Evolutionary conservation across 2,329 filamentous ascomycete genomes (phyloP).

Genomic region (Penicillium italicum): DNA sequence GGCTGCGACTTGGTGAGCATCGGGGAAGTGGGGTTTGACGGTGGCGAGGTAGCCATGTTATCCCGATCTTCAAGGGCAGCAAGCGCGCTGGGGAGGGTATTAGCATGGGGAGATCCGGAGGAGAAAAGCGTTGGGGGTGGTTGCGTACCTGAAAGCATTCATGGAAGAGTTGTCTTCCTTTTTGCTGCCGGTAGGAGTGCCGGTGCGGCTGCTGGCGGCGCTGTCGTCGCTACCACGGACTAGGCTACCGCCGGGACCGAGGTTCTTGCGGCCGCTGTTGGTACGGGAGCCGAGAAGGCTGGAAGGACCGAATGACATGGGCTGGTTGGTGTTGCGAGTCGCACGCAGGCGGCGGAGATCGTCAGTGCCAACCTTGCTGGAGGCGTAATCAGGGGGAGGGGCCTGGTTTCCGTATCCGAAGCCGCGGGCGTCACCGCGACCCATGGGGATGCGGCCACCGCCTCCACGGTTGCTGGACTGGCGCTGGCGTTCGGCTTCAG

Average conservation of each 20-base stretch:
- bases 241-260: constrained; percentile 71
- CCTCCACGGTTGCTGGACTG: constrained; percentile 56
- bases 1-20: constrained; percentile 47
- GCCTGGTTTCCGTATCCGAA: constrained; percentile 68
- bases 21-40: constrained; percentile 48
- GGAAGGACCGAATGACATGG: constrained; percentile 69
- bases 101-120: constrained; percentile 4
- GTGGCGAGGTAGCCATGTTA: constrained; percentile 48
- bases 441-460: constrained; percentile 66
- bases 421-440: constrained; percentile 81
- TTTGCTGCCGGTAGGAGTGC: constrained; percentile 71
- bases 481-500: constrained; percentile 61
- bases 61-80: constrained; percentile 46
- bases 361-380: constrained; percentile 84
- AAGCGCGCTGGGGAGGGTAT: constrained; percentile 40
- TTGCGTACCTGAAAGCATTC: constrained; percentile 88
- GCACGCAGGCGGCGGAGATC: constrained; percentile 76
- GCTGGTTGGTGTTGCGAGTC: constrained; percentile 61
- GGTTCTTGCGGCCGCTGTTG: constrained; percentile 72
- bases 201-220: constrained; percentile 79
- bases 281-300: constrained; percentile 86
- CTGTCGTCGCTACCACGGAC: constrained; percentile 78
- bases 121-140: neutral
- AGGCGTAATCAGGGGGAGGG: constrained; percentile 64
- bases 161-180: constrained; percentile 65